phyloP scores from a whole-genome alignment of 1,139 yeast species.

The Sugiyamaella japonica region DNA sequence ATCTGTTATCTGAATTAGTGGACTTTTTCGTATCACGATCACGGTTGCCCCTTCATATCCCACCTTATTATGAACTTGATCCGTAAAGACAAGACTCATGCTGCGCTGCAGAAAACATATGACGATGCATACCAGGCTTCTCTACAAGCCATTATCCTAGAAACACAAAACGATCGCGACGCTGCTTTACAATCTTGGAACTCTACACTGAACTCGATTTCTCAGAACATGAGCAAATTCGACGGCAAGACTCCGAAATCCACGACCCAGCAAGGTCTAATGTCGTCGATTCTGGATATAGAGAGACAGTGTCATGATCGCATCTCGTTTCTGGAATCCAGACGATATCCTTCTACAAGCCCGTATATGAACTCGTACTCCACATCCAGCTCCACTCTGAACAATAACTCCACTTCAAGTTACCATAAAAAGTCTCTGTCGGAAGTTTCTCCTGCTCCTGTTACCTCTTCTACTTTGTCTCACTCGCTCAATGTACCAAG shows the following conservation, averaged over 20 bases:
- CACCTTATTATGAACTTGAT: constrained; percentile 25
- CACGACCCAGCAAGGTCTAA: constrained; percentile 37
- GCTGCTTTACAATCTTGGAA: constrained; percentile 39
- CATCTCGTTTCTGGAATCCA: constrained; percentile 35
- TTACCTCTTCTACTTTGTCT: not conserved
- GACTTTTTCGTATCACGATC: not conserved
- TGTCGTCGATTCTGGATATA: constrained; percentile 40
- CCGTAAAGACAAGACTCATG: constrained; percentile 24
- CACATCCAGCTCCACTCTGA: constrained; percentile 14
- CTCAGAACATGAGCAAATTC: constrained; percentile 34
- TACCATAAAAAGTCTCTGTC: constrained; percentile 13
- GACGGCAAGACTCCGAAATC: constrained; percentile 36
- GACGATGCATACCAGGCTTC: constrained; percentile 43
- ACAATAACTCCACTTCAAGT: constrained; percentile 14
- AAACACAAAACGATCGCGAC: constrained; percentile 37
- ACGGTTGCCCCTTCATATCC: not conserved
- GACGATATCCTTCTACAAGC: constrained; percentile 27
- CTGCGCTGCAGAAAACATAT: constrained; percentile 38
- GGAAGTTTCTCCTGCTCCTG: not conserved
- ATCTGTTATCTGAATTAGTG: no score
- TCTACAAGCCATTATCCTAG: constrained; percentile 41
- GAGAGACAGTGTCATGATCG: constrained; percentile 43
- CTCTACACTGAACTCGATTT: constrained; percentile 35
- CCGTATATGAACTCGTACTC: constrained; percentile 22
- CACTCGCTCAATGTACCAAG: constrained; percentile 13